Percentiles rank a stretch among this genome's conserved stretches.
phyloP scores from a whole-genome alignment of 495 filamentous ascomycete species.

The Niebla homalea region DNA sequence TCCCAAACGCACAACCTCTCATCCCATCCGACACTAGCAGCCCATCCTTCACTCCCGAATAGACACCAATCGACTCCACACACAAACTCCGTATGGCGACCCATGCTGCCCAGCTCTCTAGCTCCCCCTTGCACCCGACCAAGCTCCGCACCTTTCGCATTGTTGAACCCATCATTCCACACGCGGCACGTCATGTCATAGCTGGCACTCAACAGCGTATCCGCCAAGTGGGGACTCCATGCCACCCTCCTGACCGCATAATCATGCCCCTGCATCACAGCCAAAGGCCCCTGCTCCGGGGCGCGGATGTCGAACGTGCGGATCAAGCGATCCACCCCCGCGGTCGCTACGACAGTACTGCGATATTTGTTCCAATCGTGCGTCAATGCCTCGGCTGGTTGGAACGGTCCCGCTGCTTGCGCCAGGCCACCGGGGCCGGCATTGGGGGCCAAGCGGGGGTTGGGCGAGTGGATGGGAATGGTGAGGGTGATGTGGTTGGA shows the following conservation, averaged over 20 bases:
- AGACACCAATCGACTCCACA: conserved; percentile 98
- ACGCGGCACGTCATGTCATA: conserved; percentile 97
- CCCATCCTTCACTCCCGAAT: conserved; percentile 92
- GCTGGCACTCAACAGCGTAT: conserved; percentile 73
- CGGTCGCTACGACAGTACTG: conserved; percentile 66
- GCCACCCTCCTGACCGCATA: conserved; percentile 75
- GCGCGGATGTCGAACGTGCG: conserved; percentile 80
- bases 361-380: conserved; percentile 99
- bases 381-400: conserved; percentile 70
- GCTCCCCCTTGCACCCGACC: conserved; percentile 29
- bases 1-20: conserved; percentile 86
- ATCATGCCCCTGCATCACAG: conserved; percentile 67
- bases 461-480: conserved; percentile 62
- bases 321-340: conserved; percentile 76
- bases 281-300: conserved; percentile 52
- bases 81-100: conserved; percentile 83
- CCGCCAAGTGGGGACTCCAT: conserved; percentile 84
- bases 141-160: conserved; percentile 13
- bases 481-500: conserved; percentile 67
- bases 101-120: conserved; percentile 74
- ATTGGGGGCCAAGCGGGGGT: conserved; percentile 25
- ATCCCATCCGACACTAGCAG: conserved; percentile 88
- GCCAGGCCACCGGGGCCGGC: conserved; percentile 22
- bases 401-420: conserved; percentile 20
- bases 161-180: conserved; percentile 62